Percentiles rank a stretch among this genome's conserved stretches.
phyloP scores from a whole-genome alignment of 2,329 filamentous ascomycete genomes.

The Neophaeococcomyces mojaviensis region DNA sequence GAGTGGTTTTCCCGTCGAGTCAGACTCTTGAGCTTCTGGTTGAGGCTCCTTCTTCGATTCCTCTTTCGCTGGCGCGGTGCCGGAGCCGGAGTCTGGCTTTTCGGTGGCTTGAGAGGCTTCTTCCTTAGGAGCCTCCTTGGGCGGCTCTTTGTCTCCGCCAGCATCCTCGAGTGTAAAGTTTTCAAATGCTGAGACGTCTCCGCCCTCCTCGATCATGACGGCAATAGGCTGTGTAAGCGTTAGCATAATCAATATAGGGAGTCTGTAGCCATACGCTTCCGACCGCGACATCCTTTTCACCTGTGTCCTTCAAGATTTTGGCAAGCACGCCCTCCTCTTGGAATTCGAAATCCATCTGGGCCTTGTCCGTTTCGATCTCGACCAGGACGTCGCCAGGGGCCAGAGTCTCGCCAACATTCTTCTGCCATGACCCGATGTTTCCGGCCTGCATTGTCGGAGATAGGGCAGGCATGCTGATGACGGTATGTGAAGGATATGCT shows the following conservation, averaged over 20 bases:
- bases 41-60: slow-evolving; percentile 37
- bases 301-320: slow-evolving; percentile 86
- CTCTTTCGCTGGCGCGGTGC: slow-evolving; percentile 51
- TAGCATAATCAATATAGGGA: slow-evolving; percentile 21
- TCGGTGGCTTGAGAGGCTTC: slow-evolving; percentile 58
- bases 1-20: slow-evolving; percentile 60
- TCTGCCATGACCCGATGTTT: slow-evolving; percentile 96
- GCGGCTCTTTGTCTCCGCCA: slow-evolving; percentile 66
- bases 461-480: slow-evolving; percentile 96
- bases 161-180: slow-evolving; percentile 83
- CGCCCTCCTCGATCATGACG: slow-evolving; percentile 84
- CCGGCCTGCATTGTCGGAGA: slow-evolving; percentile 96
- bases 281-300: slow-evolving; percentile 87
- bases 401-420: slow-evolving; percentile 84
- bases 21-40: slow-evolving; percentile 60
- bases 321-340: slow-evolving; percentile 95
- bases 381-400: slow-evolving; percentile 89
- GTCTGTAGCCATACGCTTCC: slow-evolving; percentile 65
- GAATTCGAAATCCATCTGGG: slow-evolving; percentile 99
- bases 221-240: slow-evolving; percentile 70
- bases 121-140: slow-evolving; percentile 56
- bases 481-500: slow-evolving; percentile 90
- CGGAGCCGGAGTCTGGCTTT: slow-evolving; percentile 48
- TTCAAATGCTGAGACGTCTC: slow-evolving; percentile 80
- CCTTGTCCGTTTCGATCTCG: slow-evolving; percentile 99